Evolutionary conservation across 2,329 filamentous ascomycete species (phyloP), one percentile per base, ranked within the genome.

Genomic region (Phaeoacremonium minimum): DNA sequence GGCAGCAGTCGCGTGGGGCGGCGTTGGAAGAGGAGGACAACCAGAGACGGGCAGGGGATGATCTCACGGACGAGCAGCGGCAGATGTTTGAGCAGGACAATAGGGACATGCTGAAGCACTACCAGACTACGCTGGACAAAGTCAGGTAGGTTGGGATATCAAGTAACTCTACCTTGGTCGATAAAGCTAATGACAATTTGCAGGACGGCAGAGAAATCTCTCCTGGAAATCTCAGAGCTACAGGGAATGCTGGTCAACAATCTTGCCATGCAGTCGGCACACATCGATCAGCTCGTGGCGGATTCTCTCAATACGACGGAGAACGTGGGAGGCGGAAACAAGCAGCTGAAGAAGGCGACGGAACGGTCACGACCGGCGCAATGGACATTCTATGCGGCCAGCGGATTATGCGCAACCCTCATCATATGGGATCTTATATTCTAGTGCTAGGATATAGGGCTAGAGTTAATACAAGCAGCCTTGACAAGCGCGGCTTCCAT

Each of bases 41-140:
- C 18, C 41, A 47, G 38, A 46, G 47, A 22, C 52, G 50, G 42
- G 43, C 41, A 30, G 40, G 45, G 32, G 63, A 78, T 29, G 76
- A 81, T 44, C 67, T 96, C 43, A 87, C 85, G 14, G 73, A 81
- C 15, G 89, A 96, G 55, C 91, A 97, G 61, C 68, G 93, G 35
- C 91, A 96, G 58, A 77, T 95, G 56, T 97, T 98, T 64, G 90
- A 91, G 49, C 78, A 88, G 61, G 90, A 94, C 55, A 96, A 97
- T 56, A 83, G 89, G 60, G 83, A 87, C 45, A 89, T 98, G 82
- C 73, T 97, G 49, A 86, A 85, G 60, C 87, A 95, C 61, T 95
- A 94, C 60, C 88, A 96, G 61, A 88, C 85, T 63, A 89, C 87
- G n/a, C 68, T 97, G 57, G 85, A 90, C 60, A 93, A 97, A 73